Evolutionary conservation across 2,329 filamentous ascomycete genomes (phyloP), one percentile per base, ranked within the genome.

Genomic region (Pyrenophora teres): DNA sequence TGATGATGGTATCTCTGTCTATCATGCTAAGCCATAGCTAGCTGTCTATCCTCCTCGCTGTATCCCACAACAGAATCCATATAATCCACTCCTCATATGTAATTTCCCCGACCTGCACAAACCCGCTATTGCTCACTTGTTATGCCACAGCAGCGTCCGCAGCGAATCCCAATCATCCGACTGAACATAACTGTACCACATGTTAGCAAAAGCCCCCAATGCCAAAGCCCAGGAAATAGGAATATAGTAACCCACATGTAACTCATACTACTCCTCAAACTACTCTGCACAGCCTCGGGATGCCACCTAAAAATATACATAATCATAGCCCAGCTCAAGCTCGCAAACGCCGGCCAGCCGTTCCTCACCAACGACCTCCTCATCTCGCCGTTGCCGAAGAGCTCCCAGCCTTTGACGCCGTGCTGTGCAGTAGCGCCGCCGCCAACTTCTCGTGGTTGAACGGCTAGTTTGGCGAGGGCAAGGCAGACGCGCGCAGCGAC

Each of bases 281-380:
- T 97, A 54, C 87, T 85, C 81, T 97, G 94, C 70, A 99, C 83
- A 50, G 89, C 90, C 66, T 95, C 90, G 4, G 94, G 92, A 77
- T 97, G 87, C 83, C 89, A 90, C 65, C 89, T 84, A 80, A 97
- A 99, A 55, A 99, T 76, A 77, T 93, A 91, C 94, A 99, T 99
- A 59, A 99, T 92, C 68, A 86, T 80, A 4, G 88, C 94, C 94
- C 94, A 99, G 69, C 88, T 95, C 59, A 93, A 67, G 63, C 88
- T 89, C 36, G 94, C 93, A 77, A 99, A 99, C 2, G 88, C 87
- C 1, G 93, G 91, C 93, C 94, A 99, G 48, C 90, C 90, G 69
- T 93, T 87, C 71, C 75, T 69, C 40, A 73, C 67, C 46, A 78
- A 57, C 49, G 72, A 62, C 13, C 71, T 69, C 52, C 71, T 73